These are phyloP conservation scores for Baeospora myosura DNA, from an alignment of 1,284 basidiomycete species.

Conservation along the genomic window DNA sequence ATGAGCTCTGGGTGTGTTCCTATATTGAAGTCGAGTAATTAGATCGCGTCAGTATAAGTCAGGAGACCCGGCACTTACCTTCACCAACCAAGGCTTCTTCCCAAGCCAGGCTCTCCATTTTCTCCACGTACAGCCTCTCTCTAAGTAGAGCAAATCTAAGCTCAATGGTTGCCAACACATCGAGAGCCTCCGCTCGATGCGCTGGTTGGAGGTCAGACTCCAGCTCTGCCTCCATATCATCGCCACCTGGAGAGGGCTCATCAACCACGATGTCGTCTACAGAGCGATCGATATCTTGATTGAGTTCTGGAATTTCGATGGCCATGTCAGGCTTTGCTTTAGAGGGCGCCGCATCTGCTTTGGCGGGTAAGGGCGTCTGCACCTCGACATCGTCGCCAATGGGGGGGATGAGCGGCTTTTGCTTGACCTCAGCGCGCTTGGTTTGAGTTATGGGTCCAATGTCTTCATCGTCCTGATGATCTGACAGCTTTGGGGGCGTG, in stretches of 20 bases:
- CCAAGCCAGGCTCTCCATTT: conserved; percentile 74
- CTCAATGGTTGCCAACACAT: conserved; percentile 70
- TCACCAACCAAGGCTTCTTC: conserved; percentile 64
- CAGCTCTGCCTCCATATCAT: conserved; percentile 14
- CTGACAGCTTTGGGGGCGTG: too few relatives aligned
- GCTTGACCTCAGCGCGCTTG: neutral
- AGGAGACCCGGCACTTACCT: conserved; percentile 35
- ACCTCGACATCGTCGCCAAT: neutral
- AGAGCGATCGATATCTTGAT: conserved; percentile 2
- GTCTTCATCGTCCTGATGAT: too few relatives aligned
- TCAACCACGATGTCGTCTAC: conserved; percentile 8
- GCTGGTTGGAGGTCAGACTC: conserved; percentile 60
- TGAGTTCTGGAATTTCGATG: neutral
- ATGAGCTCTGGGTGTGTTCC: conserved; percentile 79
- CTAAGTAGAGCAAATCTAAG: conserved; percentile 70
- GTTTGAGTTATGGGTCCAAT: neutral
- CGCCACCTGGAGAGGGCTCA: conserved; percentile 1
- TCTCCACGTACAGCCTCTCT: conserved; percentile 72
- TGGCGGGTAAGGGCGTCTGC: conserved; percentile 2
- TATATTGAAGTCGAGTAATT: conserved; percentile 22
- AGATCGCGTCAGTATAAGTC: conserved; percentile 10
- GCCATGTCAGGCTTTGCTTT: conserved; percentile 1
- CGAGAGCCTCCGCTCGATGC: conserved; percentile 72
- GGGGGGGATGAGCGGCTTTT: neutral
- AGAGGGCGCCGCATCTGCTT: conserved; percentile 5